Evolutionary conservation across 148 eudicot species (phyloP).

Genomic region (Chenopodium suecicum): DNA sequence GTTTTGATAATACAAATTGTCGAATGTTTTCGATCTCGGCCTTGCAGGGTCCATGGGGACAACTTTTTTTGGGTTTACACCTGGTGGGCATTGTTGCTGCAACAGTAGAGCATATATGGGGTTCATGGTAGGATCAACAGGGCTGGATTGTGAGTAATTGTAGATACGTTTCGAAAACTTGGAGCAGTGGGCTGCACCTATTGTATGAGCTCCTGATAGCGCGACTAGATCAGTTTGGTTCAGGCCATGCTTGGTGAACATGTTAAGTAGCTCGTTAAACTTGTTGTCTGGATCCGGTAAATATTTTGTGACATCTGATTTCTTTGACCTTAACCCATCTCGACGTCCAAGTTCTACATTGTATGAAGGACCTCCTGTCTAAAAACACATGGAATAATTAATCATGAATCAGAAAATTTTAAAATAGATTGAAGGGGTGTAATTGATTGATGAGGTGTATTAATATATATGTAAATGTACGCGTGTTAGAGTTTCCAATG

Average conservation of each 20-base stretch:
- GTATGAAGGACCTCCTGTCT: slow-evolving; percentile 50
- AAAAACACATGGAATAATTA: not conserved
- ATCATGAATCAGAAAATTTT: not conserved
- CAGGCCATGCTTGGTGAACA: slow-evolving; percentile 47
- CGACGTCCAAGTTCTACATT: slow-evolving; percentile 63
- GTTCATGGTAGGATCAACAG: slow-evolving; percentile 55
- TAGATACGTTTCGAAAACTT: slow-evolving; percentile 44
- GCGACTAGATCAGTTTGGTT: slow-evolving; percentile 56
- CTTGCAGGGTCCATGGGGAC: slow-evolving; percentile 51
- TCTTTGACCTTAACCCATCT: slow-evolving; percentile 58
- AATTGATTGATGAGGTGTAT: no score
- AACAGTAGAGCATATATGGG: slow-evolving; percentile 47
- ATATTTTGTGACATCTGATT: slow-evolving; percentile 51
- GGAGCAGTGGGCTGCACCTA: slow-evolving; percentile 64
- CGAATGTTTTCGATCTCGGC: slow-evolving; percentile 37
- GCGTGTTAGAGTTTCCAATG: no score
- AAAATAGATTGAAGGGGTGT: no score
- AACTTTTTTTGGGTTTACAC: slow-evolving; percentile 38
- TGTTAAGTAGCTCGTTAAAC: slow-evolving; percentile 37
- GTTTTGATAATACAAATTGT: slow-evolving; percentile 60
- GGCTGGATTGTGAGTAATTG: slow-evolving; percentile 46
- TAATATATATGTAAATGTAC: no score
- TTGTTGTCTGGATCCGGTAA: slow-evolving; percentile 49
- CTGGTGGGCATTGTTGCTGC: slow-evolving; percentile 45
- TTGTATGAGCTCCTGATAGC: slow-evolving; percentile 59